Percentiles rank a stretch among this genome's conserved stretches.
phyloP scores from a whole-genome alignment of 73 alveolate species.

The Diophrys sp. region DNA sequence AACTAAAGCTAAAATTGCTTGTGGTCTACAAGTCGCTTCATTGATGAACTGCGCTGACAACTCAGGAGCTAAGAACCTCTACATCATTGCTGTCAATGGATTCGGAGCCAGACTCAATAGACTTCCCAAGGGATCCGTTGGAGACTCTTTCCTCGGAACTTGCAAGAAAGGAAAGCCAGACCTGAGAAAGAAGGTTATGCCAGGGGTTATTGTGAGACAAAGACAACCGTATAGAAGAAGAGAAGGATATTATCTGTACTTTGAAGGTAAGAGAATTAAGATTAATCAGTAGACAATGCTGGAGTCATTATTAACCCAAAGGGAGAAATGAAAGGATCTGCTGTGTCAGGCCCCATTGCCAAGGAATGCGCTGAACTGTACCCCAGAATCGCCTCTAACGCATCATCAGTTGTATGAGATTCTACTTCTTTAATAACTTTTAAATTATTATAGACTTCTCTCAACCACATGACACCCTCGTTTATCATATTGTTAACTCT shows the following conservation, averaged over 20 bases:
- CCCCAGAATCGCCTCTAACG: slow-evolving; percentile 97
- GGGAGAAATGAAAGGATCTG: slow-evolving; percentile 99
- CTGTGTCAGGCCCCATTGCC: slow-evolving; percentile 93
- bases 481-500: no score
- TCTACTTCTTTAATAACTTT: no score
- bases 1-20: slow-evolving; percentile 59
- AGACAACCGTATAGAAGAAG: slow-evolving; percentile 96
- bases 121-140: slow-evolving; percentile 88
- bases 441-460: no score
- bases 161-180: slow-evolving; percentile 99
- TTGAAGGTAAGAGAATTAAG: no score
- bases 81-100: slow-evolving; percentile 82
- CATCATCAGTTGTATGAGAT: slow-evolving; percentile 92
- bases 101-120: slow-evolving; percentile 70
- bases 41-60: slow-evolving; percentile 96
- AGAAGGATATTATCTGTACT: slow-evolving; percentile 96
- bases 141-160: slow-evolving; percentile 94
- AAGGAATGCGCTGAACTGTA: slow-evolving; percentile 93
- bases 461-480: no score
- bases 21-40: slow-evolving; percentile 85
- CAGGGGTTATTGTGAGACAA: slow-evolving; percentile 96
- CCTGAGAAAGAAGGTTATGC: slow-evolving; percentile 95
- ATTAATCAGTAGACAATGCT: no score
- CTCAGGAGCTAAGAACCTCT: slow-evolving; percentile 89
- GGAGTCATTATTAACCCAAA: slow-evolving; percentile 97